Evolutionary conservation across 352 stramenopile genomes (phyloP), one percentile per base, ranked within the genome.

Genomic region (Hyaloperonospora brassicae): DNA sequence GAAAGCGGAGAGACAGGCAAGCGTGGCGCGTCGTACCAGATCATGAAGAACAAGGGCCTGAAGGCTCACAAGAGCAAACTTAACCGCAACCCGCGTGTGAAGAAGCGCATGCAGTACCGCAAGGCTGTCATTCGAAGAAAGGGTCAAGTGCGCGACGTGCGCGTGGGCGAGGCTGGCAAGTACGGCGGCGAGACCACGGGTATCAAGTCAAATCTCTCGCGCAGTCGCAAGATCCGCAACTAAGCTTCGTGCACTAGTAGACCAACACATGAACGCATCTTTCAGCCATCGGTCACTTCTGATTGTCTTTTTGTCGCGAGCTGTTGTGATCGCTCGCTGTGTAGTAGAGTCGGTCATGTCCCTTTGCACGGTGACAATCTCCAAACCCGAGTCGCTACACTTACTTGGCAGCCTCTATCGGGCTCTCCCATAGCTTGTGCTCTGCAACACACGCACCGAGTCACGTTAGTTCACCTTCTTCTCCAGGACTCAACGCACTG

Each of bases 1-100:
- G 69, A 88, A 61, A 87, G 86, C 60, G 76, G 72, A 47, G 79
- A 89, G 47, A 88, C 76, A 36, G 84, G 86, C 63, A 97, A 94
- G 63, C 80, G 95, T 62, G 89, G 89, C 40, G 95, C 95, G 40
- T 87, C 84, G 48, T 93, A 95, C 59, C 78, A 95, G 55, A 99
- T 99, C 50, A 90, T 99, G 59, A 98, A 98, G 72, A 99, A 99
- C 73, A 88, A 95, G 62, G 97, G 97, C 8, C 78, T 99, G 50
- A 98, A 98, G 58, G 80, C 96, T 24, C 95, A 98, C 82, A 98
- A 98, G 73, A 96, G 82, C 72, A 99, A 98, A 70, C 76, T 98
- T 52, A 98, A 98, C 74, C 85, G 97, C 41, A 99, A 99, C 69
- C 97, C 97, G 47, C 90, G 97, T 60, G 89, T 98, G 49, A 99